Evolutionary conservation across 352 stramenopile genomes (phyloP), one percentile per base, ranked within the genome.

Genomic region (Phytophthora boehmeriae): DNA sequence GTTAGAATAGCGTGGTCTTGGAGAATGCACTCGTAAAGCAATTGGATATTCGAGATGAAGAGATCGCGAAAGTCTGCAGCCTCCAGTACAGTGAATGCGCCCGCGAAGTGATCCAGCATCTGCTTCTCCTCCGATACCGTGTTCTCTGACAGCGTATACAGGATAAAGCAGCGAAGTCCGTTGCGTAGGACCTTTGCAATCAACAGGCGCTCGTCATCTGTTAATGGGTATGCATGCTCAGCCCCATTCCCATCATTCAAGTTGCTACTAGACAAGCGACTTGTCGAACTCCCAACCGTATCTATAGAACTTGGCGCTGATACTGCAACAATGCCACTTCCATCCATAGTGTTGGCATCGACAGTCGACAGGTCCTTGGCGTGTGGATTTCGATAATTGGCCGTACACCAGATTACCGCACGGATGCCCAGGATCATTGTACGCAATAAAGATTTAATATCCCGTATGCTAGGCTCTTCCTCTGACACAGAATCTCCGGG

Each of bases 381-480:
- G 16, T 93, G 75, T n/a, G 88, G 86, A 55, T 95, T 95, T 20
- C 88, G 83, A 59, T 96, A 96, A 73, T 98, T 97, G 32, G 86
- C 88, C 11, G 98, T 98, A 73, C 97, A 99, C 92, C 95, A 99
- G 48, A 99, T 98, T 5, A 99, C 81, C 9, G 95, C 98, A 54
- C 98, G 98, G 36, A 99, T 93, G 13, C 97, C 97, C n/a, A 98
- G 70, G 45, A 99, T 97, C 83, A 99, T 99, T 10, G 96, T 98
- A 20, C 94, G 86, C 36, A 99, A 53, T 23, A 99, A 81, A 16
- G 81, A 92, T 66, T 98, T 98, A 30, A 98, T 76, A 54, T 99
- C 94, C 25, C 86, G 78, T 34, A 96, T 74, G 47, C 70, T 92
- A 3, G 83, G 82, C 55, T 95, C 86, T 58, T 95, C 88, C 28